Evolutionary conservation across 768 basidiomycete genomes (phyloP).

Genomic region (Mycena amicta): DNA sequence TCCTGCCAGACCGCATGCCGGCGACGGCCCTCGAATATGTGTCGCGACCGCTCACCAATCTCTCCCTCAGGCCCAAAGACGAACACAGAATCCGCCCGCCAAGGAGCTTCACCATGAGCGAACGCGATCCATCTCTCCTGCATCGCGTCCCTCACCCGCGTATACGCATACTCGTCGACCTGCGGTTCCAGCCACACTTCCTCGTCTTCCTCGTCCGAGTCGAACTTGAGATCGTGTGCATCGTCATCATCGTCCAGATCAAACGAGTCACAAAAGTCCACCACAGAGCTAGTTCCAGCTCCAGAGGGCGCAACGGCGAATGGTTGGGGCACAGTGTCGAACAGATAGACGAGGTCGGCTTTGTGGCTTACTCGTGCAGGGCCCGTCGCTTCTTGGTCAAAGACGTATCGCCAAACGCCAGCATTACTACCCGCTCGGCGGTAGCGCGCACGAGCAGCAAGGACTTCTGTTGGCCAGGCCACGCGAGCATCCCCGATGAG

Average conservation of each 20-base stretch:
- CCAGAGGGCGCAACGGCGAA: constrained; percentile 33
- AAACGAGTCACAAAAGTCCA: constrained; percentile 35
- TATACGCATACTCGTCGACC: constrained; percentile 70
- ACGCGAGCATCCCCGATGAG: constrained; percentile 75
- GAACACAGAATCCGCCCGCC: constrained; percentile 69
- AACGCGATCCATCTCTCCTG: constrained; percentile 78
- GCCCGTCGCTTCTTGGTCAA: constrained; percentile 68
- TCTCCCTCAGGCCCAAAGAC: constrained; percentile 86
- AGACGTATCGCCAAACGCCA: constrained; percentile 79
- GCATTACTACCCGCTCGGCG: constrained; percentile 47
- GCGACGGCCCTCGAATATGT: constrained; percentile 68
- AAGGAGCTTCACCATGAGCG: constrained; percentile 72
- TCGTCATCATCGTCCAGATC: constrained; percentile 39
- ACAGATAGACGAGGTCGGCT: constrained; percentile 75
- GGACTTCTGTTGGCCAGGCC: constrained; percentile 76
- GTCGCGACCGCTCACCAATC: constrained; percentile 66
- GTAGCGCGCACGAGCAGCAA: constrained; percentile 51
- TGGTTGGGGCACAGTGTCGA: constrained; percentile 71
- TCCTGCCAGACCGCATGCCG: constrained; percentile 63
- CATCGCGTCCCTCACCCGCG: constrained; percentile 67
- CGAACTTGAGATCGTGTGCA: constrained; percentile 32
- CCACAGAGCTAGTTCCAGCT: constrained; percentile 5
- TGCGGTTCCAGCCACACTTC: constrained; percentile 55
- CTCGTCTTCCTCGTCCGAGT: constrained; percentile 27
- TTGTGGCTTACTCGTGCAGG: constrained; percentile 65